These are phyloP conservation scores for Phytophthora pluvialis DNA, from an alignment of 352 stramenopile genomes.

Conservation along the genomic window DNA sequence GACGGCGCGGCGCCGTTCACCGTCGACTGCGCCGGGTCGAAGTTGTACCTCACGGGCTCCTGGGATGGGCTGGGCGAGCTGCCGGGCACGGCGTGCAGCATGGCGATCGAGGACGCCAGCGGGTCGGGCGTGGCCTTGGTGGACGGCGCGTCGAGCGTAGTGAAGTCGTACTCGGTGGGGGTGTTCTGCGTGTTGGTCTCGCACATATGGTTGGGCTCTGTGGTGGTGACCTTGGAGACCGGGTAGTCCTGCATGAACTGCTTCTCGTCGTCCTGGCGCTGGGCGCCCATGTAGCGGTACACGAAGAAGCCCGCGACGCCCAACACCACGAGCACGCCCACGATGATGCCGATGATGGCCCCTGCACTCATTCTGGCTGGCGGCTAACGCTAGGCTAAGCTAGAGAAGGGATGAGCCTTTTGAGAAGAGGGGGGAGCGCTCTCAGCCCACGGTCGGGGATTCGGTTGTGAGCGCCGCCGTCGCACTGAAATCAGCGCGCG, in stretches of 20 bases:
- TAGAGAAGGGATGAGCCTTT: constrained; percentile 14
- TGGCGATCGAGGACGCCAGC: constrained; percentile 40
- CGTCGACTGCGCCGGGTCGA: constrained; percentile 41
- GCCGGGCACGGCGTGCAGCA: constrained; percentile 33
- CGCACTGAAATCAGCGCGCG: constrained; percentile 30
- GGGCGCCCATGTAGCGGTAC: constrained; percentile 36
- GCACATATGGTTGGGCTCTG: constrained; percentile 15
- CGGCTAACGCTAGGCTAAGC: neutral
- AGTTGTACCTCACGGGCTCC: constrained; percentile 41
- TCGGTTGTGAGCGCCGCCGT: constrained; percentile 25
- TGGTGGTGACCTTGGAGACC: constrained; percentile 30
- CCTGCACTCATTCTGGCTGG: constrained; percentile 46
- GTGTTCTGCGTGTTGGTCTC: constrained; percentile 37
- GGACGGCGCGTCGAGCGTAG: constrained; percentile 30
- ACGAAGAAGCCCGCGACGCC: constrained; percentile 46
- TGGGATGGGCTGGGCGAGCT: constrained; percentile 30
- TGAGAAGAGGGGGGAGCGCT: neutral
- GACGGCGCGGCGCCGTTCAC: constrained; percentile 35
- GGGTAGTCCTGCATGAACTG: constrained; percentile 47
- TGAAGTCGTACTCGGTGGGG: constrained; percentile 47
- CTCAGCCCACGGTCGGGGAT: constrained; percentile 13
- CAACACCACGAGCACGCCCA: constrained; percentile 44
- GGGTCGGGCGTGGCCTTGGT: constrained; percentile 35
- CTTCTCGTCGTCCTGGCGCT: constrained; percentile 44
- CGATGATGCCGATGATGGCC: constrained; percentile 50